Conservation (phyloP, 495 filamentous ascomycete species). For the Lasiosphaeria ovina region DNA sequence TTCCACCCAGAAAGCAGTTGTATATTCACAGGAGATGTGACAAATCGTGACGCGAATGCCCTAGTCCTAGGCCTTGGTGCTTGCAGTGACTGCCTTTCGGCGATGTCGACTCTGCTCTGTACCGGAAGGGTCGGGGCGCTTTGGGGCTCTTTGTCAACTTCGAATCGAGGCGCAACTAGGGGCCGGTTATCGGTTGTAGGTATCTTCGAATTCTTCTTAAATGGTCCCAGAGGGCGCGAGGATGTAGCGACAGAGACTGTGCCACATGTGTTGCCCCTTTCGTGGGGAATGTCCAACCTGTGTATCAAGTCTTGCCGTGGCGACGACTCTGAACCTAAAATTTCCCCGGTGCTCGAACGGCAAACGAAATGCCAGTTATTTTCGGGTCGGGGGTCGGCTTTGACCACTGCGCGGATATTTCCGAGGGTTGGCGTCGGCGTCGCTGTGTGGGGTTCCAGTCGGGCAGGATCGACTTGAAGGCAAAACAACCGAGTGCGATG, state of each 20-base stretch:
- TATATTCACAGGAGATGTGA: constrained; percentile 3
- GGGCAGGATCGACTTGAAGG: not conserved
- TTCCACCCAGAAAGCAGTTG: not conserved
- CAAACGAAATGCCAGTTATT: not conserved
- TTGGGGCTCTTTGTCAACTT: constrained; percentile 4
- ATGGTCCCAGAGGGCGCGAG: constrained; percentile 1
- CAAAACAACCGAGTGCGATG: not conserved
- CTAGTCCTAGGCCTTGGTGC: too few relatives aligned
- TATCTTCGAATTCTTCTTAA: too few relatives aligned
- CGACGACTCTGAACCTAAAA: constrained; percentile 2
- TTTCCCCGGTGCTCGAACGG: not conserved
- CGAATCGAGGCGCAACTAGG: not conserved
- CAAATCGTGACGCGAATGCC: constrained; percentile 2
- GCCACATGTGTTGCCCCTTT: constrained; percentile 1
- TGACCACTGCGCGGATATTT: not conserved
- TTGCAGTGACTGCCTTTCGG: too few relatives aligned
- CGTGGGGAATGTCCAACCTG: constrained; percentile 3
- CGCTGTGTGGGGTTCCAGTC: not conserved
- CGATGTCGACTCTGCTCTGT: too few relatives aligned
- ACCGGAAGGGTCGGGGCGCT: not conserved
- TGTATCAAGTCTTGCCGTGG: constrained; percentile 4
- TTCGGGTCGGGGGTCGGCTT: too few relatives aligned
- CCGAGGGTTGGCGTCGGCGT: not conserved
- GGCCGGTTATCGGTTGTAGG: too few relatives aligned
- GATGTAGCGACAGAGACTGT: constrained; percentile 9